These are phyloP conservation scores for Teratosphaeria nubilosa DNA, from an alignment of 2,329 filamentous ascomycete species.

Conservation along the genomic window DNA sequence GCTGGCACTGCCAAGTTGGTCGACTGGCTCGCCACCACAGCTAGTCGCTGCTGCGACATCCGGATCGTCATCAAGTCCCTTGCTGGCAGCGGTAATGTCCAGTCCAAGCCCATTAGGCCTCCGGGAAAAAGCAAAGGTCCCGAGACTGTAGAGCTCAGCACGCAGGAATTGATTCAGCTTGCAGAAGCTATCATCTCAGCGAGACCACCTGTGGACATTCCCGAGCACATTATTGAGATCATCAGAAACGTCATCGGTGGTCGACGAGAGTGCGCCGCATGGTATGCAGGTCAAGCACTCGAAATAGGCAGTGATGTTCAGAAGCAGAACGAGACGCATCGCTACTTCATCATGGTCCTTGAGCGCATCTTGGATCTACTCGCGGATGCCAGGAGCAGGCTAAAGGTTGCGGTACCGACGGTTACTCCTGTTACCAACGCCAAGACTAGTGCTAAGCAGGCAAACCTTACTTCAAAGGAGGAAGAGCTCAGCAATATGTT, in stretches of 20 bases:
- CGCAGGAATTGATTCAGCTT: constrained; percentile 4
- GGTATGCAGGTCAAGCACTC: constrained; percentile 3
- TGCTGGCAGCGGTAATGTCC: background rate
- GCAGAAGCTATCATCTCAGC: constrained; percentile 3
- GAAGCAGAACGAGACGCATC: constrained; percentile 6
- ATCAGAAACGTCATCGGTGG: constrained; percentile 4
- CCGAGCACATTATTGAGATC: constrained; percentile 1
- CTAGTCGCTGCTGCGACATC: constrained; percentile 4
- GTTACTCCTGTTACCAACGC: background rate
- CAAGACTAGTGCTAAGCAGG: background rate
- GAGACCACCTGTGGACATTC: background rate
- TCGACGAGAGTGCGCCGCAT: constrained; percentile 1
- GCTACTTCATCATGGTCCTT: constrained; percentile 6
- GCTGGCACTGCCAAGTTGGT: constrained; percentile 3
- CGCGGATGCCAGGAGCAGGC: background rate
- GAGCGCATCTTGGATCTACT: constrained; percentile 2
- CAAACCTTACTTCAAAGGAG: background rate
- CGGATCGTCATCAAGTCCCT: constrained; percentile 1
- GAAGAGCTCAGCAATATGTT: constrained; percentile 5
- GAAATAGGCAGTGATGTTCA: background rate
- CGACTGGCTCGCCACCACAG: constrained; percentile 3
- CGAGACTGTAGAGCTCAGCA: background rate
- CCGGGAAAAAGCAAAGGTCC: background rate
- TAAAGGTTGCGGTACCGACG: background rate
- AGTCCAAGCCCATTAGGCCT: background rate